These are phyloP conservation scores for Forsythia viridissima DNA, from an alignment of 257 asterid genomes.

Conservation along the genomic window DNA sequence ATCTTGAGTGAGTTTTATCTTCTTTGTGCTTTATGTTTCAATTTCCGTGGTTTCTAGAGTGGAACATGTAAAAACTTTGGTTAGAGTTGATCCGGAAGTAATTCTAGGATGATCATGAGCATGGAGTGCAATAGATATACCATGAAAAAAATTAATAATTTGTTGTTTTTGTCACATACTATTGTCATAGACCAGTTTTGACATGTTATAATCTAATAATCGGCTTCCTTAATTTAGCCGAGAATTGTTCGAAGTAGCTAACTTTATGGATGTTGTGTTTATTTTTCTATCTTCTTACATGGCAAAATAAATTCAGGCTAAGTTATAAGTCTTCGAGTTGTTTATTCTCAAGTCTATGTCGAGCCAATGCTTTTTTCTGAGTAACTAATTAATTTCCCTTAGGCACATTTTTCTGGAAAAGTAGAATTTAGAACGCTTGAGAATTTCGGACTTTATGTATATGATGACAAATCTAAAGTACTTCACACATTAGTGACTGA, in stretches of 20 bases:
- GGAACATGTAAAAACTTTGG: background rate
- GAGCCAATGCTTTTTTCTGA: background rate
- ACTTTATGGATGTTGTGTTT: background rate
- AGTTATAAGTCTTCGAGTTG: background rate
- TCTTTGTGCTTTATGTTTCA: background rate
- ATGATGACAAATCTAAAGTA: too few relatives aligned
- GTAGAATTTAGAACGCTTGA: too few relatives aligned
- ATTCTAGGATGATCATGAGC: constrained; percentile 11
- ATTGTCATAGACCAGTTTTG: constrained; percentile 23
- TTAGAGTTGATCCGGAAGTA: constrained; percentile 13
- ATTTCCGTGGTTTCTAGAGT: background rate
- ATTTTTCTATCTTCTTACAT: background rate
- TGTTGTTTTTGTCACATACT: constrained; percentile 18
- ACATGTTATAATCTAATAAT: constrained; percentile 18
- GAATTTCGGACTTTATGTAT: too few relatives aligned
- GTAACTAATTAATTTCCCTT: background rate
- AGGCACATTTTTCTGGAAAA: background rate
- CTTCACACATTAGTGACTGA: too few relatives aligned
- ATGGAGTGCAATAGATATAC: constrained; percentile 12
- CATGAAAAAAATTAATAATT: background rate
- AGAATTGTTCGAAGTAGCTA: constrained; percentile 20
- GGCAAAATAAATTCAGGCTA: background rate
- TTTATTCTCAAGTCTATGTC: background rate
- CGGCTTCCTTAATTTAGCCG: constrained; percentile 1
- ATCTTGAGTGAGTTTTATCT: background rate